These are phyloP conservation scores for Phylloporus arenicola DNA, from an alignment of 768 basidiomycete genomes.

Conservation along the genomic window DNA sequence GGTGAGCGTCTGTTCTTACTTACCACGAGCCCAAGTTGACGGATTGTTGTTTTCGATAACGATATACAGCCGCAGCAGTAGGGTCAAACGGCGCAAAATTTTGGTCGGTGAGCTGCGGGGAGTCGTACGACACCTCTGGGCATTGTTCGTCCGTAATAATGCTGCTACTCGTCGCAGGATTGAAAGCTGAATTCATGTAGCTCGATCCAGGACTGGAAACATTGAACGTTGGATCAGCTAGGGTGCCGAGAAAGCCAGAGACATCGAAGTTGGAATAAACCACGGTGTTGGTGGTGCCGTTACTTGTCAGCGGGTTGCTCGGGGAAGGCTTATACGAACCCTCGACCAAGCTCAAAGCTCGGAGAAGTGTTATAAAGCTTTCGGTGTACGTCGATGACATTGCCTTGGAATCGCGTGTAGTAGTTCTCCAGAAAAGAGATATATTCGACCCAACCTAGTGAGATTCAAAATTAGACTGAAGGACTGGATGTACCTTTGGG, in stretches of 20 bases:
- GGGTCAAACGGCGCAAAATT: conserved; percentile 15
- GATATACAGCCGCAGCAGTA: conserved; percentile 10
- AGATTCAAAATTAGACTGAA: conserved; percentile 1
- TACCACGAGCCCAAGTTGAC: conserved; percentile 22
- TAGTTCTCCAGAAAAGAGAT: neutral
- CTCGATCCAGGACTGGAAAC: neutral
- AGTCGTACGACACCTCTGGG: conserved; percentile 5
- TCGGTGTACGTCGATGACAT: conserved; percentile 7
- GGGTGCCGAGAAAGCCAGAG: neutral
- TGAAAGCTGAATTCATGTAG: neutral
- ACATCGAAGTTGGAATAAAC: neutral
- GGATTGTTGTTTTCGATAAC: conserved; percentile 19
- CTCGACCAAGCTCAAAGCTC: conserved; percentile 8
- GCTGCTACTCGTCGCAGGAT: neutral
- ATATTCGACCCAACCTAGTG: neutral
- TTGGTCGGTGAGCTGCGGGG: conserved; percentile 7
- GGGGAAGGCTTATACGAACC: conserved; percentile 10
- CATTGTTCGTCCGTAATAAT: conserved; percentile 1
- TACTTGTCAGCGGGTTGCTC: neutral
- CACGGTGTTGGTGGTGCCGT: neutral
- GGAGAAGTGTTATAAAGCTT: conserved; percentile 6
- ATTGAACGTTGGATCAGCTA: neutral
- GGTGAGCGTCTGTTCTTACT: neutral
- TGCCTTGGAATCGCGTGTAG: neutral
- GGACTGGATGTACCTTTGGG: too few species aligned